A percentile compares a stretch with the other conserved stretches of the same genome.
Evolutionary conservation across 2,329 filamentous ascomycete species (phyloP).

Genomic region (Aspergillus awamori): DNA sequence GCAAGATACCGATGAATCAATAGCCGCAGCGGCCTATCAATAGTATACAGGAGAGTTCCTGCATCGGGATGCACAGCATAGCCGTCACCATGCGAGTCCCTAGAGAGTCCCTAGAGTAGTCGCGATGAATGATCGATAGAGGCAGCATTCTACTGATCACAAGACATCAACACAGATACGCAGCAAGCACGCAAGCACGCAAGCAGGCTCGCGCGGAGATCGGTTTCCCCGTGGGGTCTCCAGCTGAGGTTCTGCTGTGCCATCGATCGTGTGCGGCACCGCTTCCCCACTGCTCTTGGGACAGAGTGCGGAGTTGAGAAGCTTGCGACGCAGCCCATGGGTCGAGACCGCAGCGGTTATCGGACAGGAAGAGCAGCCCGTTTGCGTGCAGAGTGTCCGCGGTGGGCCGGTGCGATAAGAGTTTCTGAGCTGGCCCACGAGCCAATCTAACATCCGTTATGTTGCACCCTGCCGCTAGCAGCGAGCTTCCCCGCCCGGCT

Average conservation of each 20-base stretch:
- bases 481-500: background rate
- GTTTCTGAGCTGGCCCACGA: background rate
- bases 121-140: background rate
- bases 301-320: background rate
- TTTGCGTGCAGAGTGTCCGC: background rate
- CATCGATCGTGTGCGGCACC: background rate
- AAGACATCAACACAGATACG: background rate
- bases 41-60: background rate
- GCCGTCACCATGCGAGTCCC: background rate
- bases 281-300: slow-evolving; percentile 2
- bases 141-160: background rate
- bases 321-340: slow-evolving; percentile 6
- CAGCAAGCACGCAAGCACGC: background rate
- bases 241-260: background rate
- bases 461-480: background rate
- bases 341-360: slow-evolving; percentile 5
- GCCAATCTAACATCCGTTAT: background rate
- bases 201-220: slow-evolving; percentile 1
- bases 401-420: slow-evolving; percentile 2
- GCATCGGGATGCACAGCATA: slow-evolving; percentile 9
- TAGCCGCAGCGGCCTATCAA: background rate
- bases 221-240: slow-evolving; percentile 9
- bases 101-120: background rate
- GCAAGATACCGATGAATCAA: background rate
- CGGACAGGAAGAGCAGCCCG: background rate